Percentiles rank a stretch among this genome's conserved stretches.
These are phyloP conservation scores for Takashimella tepidaria DNA, from an alignment of 1,284 basidiomycete genomes.

Conservation along the genomic window DNA sequence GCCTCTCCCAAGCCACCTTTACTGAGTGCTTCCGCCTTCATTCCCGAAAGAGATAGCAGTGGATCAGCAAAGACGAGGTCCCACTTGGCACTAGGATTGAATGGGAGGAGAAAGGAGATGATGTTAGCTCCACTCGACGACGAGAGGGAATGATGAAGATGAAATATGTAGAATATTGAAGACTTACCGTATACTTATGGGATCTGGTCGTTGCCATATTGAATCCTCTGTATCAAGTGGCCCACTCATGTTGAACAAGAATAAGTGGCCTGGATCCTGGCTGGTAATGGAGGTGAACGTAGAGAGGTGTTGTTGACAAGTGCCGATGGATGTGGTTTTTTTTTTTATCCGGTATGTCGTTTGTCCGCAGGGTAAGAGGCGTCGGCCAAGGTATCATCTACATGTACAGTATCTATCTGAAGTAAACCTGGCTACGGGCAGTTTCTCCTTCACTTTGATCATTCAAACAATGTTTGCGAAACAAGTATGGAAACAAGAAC, in stretches of 20 bases:
- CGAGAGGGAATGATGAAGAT: background rate
- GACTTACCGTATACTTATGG: background rate
- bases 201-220: background rate
- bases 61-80: constrained; percentile 40
- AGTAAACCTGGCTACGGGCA: too few species aligned
- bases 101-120: background rate
- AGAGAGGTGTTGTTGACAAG: too few species aligned
- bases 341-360: too few species aligned
- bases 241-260: background rate
- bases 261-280: too few species aligned
- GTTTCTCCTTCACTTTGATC: too few species aligned
- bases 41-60: constrained; percentile 35
- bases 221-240: background rate
- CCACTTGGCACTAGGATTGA: constrained; percentile 32
- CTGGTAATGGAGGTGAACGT: too few species aligned
- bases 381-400: too few species aligned
- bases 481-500: too few species aligned
- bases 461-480: too few species aligned
- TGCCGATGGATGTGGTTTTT: too few species aligned
- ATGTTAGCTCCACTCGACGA: background rate
- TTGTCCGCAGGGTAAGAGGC: too few species aligned
- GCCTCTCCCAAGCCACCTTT: constrained; percentile 32
- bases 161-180: background rate
- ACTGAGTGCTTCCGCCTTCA: constrained; percentile 33
- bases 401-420: too few species aligned